These are phyloP conservation scores for Ampelomyces quisqualis DNA, from an alignment of 2,329 filamentous ascomycete species.

Conservation along the genomic window DNA sequence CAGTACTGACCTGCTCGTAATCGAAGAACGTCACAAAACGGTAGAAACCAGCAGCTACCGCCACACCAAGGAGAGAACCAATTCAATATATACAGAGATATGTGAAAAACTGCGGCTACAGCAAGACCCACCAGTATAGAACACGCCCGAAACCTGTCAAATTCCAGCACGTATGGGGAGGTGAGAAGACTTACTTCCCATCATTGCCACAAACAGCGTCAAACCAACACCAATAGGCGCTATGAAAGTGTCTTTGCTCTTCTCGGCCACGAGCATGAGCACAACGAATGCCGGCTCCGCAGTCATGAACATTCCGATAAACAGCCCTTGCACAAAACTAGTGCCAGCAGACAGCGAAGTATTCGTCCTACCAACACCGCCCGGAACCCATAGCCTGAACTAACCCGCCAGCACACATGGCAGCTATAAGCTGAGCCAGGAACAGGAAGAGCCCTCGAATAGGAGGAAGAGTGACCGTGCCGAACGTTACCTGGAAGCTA, in stretches of 20 bases:
- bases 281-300: constrained; percentile 27
- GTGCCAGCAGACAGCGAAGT: constrained; percentile 17
- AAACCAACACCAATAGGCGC: constrained; percentile 25
- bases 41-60: constrained; percentile 52
- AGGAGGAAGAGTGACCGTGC: constrained; percentile 19
- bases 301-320: constrained; percentile 27
- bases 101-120: constrained; percentile 32
- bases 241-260: constrained; percentile 32
- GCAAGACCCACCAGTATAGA: constrained; percentile 47
- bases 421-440: constrained; percentile 23
- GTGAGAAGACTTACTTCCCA: constrained; percentile 17
- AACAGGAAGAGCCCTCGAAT: constrained; percentile 24
- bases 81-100: constrained; percentile 48
- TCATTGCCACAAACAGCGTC: constrained; percentile 30
- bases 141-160: constrained; percentile 28
- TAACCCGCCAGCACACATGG: constrained; percentile 28
- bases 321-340: constrained; percentile 22
- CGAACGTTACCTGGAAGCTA: constrained; percentile 23
- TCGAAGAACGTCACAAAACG: constrained; percentile 44
- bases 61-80: constrained; percentile 44
- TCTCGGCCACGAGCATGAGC: constrained; percentile 33
- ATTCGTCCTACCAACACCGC: constrained; percentile 22
- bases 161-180: neutral
- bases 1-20: constrained; percentile 33
- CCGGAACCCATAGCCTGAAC: constrained; percentile 29